A percentile compares a stretch with the other conserved stretches of the same genome.
Conservation (phyloP, 257 asterid genomes). For the Solanum pimpinellifolium region DNA sequence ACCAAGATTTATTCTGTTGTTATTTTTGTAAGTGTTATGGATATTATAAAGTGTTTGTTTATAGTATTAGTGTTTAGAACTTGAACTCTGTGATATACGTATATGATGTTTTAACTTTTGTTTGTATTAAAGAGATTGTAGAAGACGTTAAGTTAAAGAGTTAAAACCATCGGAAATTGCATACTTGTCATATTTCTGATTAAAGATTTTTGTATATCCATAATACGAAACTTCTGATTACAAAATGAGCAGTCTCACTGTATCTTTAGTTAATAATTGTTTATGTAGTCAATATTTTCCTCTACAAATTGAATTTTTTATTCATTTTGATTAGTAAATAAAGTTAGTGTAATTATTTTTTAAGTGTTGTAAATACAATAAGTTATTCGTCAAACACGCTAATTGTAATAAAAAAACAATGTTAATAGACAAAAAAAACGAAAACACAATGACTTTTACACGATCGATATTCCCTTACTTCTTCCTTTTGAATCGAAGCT, state of each 20-base stretch:
- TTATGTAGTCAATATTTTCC: background rate
- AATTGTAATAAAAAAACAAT: too few species aligned
- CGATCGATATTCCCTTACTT: background rate
- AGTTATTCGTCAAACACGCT: too few species aligned
- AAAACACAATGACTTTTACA: background rate
- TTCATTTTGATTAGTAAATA: background rate
- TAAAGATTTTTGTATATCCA: background rate
- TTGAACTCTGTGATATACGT: background rate
- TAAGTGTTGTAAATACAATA: background rate
- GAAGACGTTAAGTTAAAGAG: too few species aligned
- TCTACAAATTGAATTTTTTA: too few species aligned
- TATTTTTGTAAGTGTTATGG: background rate
- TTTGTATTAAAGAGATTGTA: background rate
- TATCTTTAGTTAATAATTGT: background rate
- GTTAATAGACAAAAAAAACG: too few species aligned
- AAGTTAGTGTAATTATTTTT: too few species aligned
- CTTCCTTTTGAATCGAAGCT: background rate
- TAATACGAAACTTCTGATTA: too few species aligned
- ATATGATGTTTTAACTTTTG: too few species aligned
- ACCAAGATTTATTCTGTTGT: too few species aligned
- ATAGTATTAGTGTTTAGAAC: background rate
- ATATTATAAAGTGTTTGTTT: background rate
- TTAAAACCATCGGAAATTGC: too few species aligned
- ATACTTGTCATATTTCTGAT: too few species aligned
- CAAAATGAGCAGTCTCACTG: background rate